A percentile compares a stretch with the other conserved stretches of the same genome.
These are phyloP conservation scores for Trichoderma simmonsii DNA, from an alignment of 2,329 filamentous ascomycete species.

Conservation along the genomic window DNA sequence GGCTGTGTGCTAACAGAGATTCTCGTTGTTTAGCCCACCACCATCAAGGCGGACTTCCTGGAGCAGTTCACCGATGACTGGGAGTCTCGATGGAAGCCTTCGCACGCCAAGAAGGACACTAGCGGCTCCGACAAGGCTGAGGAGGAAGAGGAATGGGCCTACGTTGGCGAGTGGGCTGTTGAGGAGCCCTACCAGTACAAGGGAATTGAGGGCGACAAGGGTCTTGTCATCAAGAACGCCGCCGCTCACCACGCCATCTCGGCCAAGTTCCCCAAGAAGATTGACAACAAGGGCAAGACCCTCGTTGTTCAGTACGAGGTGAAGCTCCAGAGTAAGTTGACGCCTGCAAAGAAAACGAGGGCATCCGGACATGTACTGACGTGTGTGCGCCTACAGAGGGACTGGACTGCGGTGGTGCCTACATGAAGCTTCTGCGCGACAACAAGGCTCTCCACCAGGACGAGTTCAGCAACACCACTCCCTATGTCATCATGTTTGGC, in stretches of 20 bases:
- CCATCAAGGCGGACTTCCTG: conserved; percentile 87
- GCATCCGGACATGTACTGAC: background rate
- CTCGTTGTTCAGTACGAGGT: conserved; percentile 99
- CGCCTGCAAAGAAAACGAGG: background rate
- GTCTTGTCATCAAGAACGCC: conserved; percentile 95
- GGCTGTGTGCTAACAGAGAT: conserved; percentile 24
- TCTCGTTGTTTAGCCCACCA: conserved; percentile 63
- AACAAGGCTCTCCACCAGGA: conserved; percentile 96
- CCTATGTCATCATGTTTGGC: conserved; percentile 99
- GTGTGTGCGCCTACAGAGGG: conserved; percentile 58
- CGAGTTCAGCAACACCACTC: conserved; percentile 95
- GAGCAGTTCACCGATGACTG: conserved; percentile 98
- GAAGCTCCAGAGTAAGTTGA: conserved; percentile 86
- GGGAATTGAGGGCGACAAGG: conserved; percentile 92
- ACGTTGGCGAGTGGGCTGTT: conserved; percentile 93
- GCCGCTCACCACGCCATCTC: conserved; percentile 99
- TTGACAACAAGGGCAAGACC: conserved; percentile 96
- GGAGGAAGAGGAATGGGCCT: conserved; percentile 89
- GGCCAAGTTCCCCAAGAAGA: conserved; percentile 93
- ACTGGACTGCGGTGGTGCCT: conserved; percentile 96
- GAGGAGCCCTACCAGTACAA: conserved; percentile 90
- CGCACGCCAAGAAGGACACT: conserved; percentile 90
- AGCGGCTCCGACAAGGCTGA: conserved; percentile 66
- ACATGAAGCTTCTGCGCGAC: conserved; percentile 97
- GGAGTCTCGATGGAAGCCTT: conserved; percentile 90